A percentile compares a stretch with the other conserved stretches of the same genome.
Conservation (phyloP, 1,284 basidiomycete genomes). For the Puccinia triticina region DNA sequence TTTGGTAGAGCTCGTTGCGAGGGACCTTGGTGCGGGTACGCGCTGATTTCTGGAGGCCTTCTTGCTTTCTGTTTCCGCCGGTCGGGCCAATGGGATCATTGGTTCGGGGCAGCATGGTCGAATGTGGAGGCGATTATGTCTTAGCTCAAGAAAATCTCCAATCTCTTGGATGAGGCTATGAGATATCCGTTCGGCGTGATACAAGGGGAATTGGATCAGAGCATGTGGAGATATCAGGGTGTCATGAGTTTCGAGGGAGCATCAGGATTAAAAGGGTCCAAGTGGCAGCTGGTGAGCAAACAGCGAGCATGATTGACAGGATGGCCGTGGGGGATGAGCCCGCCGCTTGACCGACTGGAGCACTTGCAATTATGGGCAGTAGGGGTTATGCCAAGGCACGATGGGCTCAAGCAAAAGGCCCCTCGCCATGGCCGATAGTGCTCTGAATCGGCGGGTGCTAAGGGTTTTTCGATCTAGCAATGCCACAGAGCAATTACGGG, state of each 20-base stretch:
- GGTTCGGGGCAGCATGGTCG: background rate
- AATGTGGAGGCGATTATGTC: background rate
- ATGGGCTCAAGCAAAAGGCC: conserved; percentile 10
- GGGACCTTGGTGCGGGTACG: conserved; percentile 7
- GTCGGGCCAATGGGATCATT: background rate
- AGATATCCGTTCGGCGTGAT: background rate
- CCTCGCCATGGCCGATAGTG: background rate
- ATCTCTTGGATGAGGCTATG: background rate
- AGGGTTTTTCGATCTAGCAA: background rate
- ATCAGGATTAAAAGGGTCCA: no score
- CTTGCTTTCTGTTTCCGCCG: conserved; percentile 5
- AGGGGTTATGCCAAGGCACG: background rate
- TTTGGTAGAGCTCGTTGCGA: conserved; percentile 6
- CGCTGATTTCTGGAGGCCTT: conserved; percentile 1
- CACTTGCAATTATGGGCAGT: no score
- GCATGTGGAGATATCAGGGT: no score
- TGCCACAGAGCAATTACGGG: background rate
- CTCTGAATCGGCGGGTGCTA: background rate
- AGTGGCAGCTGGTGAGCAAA: no score
- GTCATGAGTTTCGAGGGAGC: no score
- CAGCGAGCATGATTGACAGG: no score
- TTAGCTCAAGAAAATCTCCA: no score
- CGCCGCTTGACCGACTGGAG: no score
- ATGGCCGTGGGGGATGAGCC: no score
- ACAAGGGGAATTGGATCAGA: no score